Percentiles rank a stretch among this genome's conserved stretches.
phyloP scores from a whole-genome alignment of 2,329 filamentous ascomycete genomes.

The Xylariaceae sp. region DNA sequence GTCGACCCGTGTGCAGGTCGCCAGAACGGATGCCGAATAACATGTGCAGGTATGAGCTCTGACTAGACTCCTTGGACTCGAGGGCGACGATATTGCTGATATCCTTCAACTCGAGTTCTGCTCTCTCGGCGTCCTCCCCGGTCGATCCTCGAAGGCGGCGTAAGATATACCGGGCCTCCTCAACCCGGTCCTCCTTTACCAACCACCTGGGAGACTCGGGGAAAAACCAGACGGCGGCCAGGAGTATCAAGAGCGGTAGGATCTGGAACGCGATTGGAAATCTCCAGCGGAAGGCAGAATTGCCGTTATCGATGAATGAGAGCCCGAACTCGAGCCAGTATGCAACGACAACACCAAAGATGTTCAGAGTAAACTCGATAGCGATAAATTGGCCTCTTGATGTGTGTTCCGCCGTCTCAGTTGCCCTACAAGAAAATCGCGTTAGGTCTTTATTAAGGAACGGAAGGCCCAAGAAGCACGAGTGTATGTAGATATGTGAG shows the following conservation, averaged over 20 bases:
- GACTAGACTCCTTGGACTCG: slow-evolving; percentile 61
- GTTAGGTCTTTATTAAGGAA: slow-evolving; percentile 3
- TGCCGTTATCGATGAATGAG: slow-evolving; percentile 61
- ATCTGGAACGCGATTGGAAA: slow-evolving; percentile 75
- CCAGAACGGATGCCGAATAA: slow-evolving; percentile 67
- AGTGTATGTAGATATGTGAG: no score
- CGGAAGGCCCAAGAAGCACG: neutral
- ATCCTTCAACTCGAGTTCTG: slow-evolving; percentile 68
- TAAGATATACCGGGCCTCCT: slow-evolving; percentile 70
- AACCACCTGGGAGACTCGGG: slow-evolving; percentile 72
- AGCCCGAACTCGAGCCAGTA: slow-evolving; percentile 66
- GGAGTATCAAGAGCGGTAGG: slow-evolving; percentile 60
- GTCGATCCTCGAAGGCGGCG: slow-evolving; percentile 63
- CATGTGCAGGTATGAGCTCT: slow-evolving; percentile 66
- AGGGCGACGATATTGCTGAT: slow-evolving; percentile 65
- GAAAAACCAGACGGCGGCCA: slow-evolving; percentile 64
- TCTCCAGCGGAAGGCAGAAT: slow-evolving; percentile 63
- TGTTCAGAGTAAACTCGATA: slow-evolving; percentile 74
- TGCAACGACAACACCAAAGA: slow-evolving; percentile 66
- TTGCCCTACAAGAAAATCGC: slow-evolving; percentile 48
- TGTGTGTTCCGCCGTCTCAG: slow-evolving; percentile 69
- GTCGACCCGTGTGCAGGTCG: slow-evolving; percentile 66
- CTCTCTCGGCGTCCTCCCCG: slow-evolving; percentile 53
- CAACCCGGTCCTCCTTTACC: slow-evolving; percentile 65
- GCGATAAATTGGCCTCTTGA: slow-evolving; percentile 70